Percentiles rank a stretch among this genome's conserved stretches.
Evolutionary conservation across 73 alveolate species (phyloP).

Genomic region (Tetrahymena malaccensis): DNA sequence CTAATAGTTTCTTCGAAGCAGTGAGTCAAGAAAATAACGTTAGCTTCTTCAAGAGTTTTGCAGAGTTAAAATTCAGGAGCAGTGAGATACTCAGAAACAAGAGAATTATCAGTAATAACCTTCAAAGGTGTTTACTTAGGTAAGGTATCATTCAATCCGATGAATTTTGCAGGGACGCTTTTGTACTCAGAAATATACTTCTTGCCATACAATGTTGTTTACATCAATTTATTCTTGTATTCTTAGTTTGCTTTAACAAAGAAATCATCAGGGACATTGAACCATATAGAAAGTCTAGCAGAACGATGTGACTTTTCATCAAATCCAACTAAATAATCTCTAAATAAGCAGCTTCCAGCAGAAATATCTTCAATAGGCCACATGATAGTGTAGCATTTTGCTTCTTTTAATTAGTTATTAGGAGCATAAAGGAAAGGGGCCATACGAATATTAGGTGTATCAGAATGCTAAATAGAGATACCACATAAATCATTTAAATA

Average conservation of each 20-base stretch:
- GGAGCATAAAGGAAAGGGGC: constrained; percentile 85
- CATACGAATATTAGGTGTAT: constrained; percentile 73
- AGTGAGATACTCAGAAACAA: constrained; percentile 63
- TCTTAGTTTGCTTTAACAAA: constrained; percentile 46
- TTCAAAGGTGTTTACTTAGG: constrained; percentile 35
- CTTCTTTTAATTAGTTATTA: constrained; percentile 60
- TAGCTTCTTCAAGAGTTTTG: constrained; percentile 65
- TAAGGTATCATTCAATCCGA: not conserved
- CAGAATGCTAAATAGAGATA: constrained; percentile 79
- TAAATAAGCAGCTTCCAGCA: constrained; percentile 54
- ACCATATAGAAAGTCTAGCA: constrained; percentile 84
- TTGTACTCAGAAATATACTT: constrained; percentile 7
- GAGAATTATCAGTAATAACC: constrained; percentile 72
- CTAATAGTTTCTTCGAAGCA: constrained; percentile 53
- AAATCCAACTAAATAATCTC: constrained; percentile 80
- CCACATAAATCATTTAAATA: constrained; percentile 91
- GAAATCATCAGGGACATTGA: constrained; percentile 75
- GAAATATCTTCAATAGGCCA: constrained; percentile 73
- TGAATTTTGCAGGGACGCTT: constrained; percentile 9
- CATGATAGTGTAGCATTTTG: constrained; percentile 68
- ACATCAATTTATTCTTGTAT: constrained; percentile 41
- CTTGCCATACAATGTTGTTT: not conserved
- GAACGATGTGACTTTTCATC: constrained; percentile 84
- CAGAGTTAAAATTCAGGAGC: constrained; percentile 52
- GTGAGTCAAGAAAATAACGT: constrained; percentile 66